Evolutionary conservation across 176 grass and related monocot species (phyloP), one percentile per base, ranked within the genome.

Genomic region (Paspalum notatum): DNA sequence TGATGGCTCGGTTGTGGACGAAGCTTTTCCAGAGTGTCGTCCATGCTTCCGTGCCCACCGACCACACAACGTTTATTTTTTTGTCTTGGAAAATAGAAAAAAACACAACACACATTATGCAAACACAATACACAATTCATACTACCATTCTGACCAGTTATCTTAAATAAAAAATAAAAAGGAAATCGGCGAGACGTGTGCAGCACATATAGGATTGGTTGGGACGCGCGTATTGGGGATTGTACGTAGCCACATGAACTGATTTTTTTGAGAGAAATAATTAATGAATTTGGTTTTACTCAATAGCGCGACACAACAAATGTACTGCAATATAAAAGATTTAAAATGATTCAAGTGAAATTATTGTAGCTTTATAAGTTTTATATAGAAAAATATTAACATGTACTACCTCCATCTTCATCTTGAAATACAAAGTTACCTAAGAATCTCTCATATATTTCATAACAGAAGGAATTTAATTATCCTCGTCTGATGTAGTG

Each of bases 121-220:
- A 46, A 37, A 7, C 21, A 4, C 13, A 61, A 5, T 27, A 14
- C 22, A 60, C 22, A n/a, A n/a, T n/a, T n/a, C n/a, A n/a, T n/a
- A n/a, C 5, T 12, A 41, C 20, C 42, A 68, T 21, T 66, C 8
- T 11, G 7, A 55, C 8, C 18, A 6, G 39, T 15, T 45, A 41
- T 22, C 45, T 6, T 2, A 63, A 46, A 69, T 1, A n/a, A 8
- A n/a, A n/a, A 71, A 22, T n/a, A 8, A 3, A 32, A 43, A 18
- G 3, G 15, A 11, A 54, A 27, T 55, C 2, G 24, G 53, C 9
- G n/a, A 52, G 72, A 83, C 80, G 65, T 83, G 80, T 12, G 27
- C 18, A 64, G 79, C 79, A 78, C 84, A 74, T 24, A 78, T 43
- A 42, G 38, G 2, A 39, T 12, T 62, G 45, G 40, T 56, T 25